These are phyloP conservation scores for Coemansia sp. DNA, from an alignment of 192 early-diverging fungal genomes.

Conservation along the genomic window DNA sequence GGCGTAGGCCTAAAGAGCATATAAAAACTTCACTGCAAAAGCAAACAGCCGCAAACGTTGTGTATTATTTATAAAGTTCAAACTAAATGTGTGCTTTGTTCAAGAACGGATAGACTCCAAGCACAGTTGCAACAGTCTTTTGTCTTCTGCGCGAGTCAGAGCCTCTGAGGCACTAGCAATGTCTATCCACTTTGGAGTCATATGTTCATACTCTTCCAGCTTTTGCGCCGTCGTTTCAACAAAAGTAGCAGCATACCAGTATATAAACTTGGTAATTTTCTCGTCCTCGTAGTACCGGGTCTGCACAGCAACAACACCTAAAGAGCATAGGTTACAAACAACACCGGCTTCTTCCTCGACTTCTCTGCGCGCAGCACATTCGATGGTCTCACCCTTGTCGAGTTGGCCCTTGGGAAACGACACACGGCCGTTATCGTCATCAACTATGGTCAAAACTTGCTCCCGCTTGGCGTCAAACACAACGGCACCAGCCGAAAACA, in stretches of 20 bases:
- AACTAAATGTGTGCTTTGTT: too few relatives aligned
- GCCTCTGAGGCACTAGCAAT: background rate
- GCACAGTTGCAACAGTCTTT: slow-evolving; percentile 13
- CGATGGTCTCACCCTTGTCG: slow-evolving; percentile 22
- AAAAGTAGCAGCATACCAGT: slow-evolving; percentile 41
- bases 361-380: slow-evolving; percentile 30
- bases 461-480: slow-evolving; percentile 22
- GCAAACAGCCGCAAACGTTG: too few relatives aligned
- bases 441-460: slow-evolving; percentile 21
- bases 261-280: slow-evolving; percentile 33
- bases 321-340: slow-evolving; percentile 23
- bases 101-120: background rate
- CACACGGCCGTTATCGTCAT: background rate
- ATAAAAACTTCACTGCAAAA: too few relatives aligned
- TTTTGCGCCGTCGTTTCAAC: slow-evolving; percentile 16
- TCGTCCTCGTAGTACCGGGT: slow-evolving; percentile 11
- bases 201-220: slow-evolving; percentile 25
- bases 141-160: slow-evolving; percentile 24
- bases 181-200: slow-evolving; percentile 23
- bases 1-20: too few relatives aligned
- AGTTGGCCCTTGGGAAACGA: slow-evolving; percentile 46
- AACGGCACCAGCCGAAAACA: slow-evolving; percentile 46
- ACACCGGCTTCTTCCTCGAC: slow-evolving; percentile 43
- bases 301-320: slow-evolving; percentile 24
- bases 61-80: too few relatives aligned